Evolutionary conservation across 495 filamentous ascomycete species (phyloP), one percentile per base, ranked within the genome.

Genomic region (Cercophora samala): DNA sequence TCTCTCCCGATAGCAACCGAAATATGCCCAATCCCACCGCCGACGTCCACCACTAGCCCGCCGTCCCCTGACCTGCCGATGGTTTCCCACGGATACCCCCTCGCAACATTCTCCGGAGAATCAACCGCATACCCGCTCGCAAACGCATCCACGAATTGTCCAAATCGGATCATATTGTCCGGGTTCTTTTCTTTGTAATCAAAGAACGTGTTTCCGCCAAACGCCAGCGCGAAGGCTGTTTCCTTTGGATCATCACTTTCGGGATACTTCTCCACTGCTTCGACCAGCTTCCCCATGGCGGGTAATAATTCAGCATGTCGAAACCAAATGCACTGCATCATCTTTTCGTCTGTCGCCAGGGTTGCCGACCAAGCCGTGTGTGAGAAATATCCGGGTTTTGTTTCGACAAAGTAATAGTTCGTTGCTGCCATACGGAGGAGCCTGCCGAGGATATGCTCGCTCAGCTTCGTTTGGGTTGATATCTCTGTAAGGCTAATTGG

Each of bases 231-330:
- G 58, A 78, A 77, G 17, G 77, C 75, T 17, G 73, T 65, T 13
- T 75, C 59, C 24, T 67, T 66, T 1, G 76, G 73, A 52, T 73
- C 63, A 19, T 60, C 46, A 13, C 69, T 70, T n/a, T 73, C 55
- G 51, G 70, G 66, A 37, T 64, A 72, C 64, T 58, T 58, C 23
- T 73, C 66, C 86, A 91, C 58, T 89, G 93, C 78, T 87, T 91
- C 66, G 86, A 93, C 72, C 86, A 93, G 78, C 86, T 96, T 60
- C 76, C 90, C 68, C 88, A 96, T 76, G 88, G 94, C 19, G 90
- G 90, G 90, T 81, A 87, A 63, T 79, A 79, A 62, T 85, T 93
- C 24, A 86, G 88, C 53, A 15, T 68, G 55, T n/a, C 67, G 46
- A 37, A 64, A 68, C 64, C 67, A 65, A 4, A 73, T 59, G 26